Evolutionary conservation across 2,329 filamentous ascomycete species (phyloP).

Genomic region (Epichloe amarillans): DNA sequence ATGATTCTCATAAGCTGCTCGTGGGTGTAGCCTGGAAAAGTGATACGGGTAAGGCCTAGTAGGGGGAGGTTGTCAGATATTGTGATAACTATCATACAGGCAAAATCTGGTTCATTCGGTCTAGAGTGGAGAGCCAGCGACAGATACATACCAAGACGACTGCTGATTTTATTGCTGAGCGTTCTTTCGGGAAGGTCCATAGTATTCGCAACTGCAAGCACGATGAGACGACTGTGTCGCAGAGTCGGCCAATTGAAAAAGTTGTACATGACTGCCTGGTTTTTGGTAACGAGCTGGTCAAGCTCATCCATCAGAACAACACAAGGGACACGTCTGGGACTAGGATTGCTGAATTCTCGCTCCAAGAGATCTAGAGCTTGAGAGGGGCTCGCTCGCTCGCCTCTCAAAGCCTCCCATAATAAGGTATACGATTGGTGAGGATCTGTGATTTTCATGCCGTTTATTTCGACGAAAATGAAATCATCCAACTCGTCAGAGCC

Average conservation of each 20-base stretch:
- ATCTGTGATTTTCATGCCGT: slow-evolving; percentile 98
- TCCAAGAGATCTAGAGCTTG: slow-evolving; percentile 87
- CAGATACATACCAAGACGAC: slow-evolving; percentile 47
- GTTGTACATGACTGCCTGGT: slow-evolving; percentile 99
- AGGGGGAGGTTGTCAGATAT: background rate
- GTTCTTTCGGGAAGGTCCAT: slow-evolving; percentile 97
- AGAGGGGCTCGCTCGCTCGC: slow-evolving; percentile 84
- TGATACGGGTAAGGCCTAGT: slow-evolving; percentile 72
- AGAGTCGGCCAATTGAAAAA: slow-evolving; percentile 99
- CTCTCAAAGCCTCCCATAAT: slow-evolving; percentile 90
- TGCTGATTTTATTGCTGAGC: slow-evolving; percentile 96
- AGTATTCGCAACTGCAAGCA: slow-evolving; percentile 93
- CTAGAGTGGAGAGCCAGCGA: background rate
- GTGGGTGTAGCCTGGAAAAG: slow-evolving; percentile 93
- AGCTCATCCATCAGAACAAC: slow-evolving; percentile 98
- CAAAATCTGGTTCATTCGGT: background rate
- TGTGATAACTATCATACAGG: background rate
- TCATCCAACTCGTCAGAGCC: slow-evolving; percentile 86
- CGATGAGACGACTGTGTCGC: slow-evolving; percentile 82
- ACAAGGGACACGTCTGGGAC: slow-evolving; percentile 80
- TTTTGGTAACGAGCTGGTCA: slow-evolving; percentile 93
- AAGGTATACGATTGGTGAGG: slow-evolving; percentile 92
- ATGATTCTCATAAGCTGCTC: slow-evolving; percentile 97
- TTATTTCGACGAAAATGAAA: slow-evolving; percentile 98
- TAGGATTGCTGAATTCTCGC: slow-evolving; percentile 83